Evolutionary conservation across 2,329 filamentous ascomycete species (phyloP).

Genomic region (Phialophora tarda): DNA sequence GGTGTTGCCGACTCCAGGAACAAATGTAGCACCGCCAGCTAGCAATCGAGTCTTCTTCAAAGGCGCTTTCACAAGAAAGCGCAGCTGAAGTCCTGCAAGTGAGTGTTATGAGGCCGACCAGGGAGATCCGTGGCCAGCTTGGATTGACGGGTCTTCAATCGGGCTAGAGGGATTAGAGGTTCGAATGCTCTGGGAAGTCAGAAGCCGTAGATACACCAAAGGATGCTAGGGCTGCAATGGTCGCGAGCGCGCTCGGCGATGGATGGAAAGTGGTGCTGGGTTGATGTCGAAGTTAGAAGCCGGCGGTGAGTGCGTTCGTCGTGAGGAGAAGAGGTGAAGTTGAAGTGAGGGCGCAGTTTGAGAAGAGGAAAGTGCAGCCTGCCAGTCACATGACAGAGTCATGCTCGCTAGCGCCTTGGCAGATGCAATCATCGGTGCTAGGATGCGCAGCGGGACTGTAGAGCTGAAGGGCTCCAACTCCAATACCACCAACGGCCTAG

Average conservation of each 20-base stretch:
- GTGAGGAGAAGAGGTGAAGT: constrained; percentile 10
- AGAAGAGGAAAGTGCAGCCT: constrained; percentile 19
- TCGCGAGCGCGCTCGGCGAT: background rate
- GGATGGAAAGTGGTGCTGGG: background rate
- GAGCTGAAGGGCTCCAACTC: constrained; percentile 11
- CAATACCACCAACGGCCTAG: constrained; percentile 14
- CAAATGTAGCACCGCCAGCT: background rate
- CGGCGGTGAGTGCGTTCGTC: background rate
- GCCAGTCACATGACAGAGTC: constrained; percentile 11
- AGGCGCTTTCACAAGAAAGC: background rate
- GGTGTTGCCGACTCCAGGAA: background rate
- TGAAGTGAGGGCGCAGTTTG: constrained; percentile 16
- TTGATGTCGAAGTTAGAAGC: background rate
- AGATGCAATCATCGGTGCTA: constrained; percentile 11
- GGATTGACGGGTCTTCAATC: background rate
- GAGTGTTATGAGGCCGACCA: background rate
- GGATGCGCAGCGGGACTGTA: constrained; percentile 4
- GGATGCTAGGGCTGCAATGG: background rate
- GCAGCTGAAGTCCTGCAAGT: background rate
- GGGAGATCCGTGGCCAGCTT: background rate
- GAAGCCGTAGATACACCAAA: background rate
- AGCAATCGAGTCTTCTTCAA: background rate
- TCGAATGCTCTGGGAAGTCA: background rate
- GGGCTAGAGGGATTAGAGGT: background rate
- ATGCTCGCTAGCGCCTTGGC: constrained; percentile 8